A percentile compares a stretch with the other conserved stretches of the same genome.
These are phyloP conservation scores for Collybia nuda DNA, from an alignment of 768 basidiomycete genomes.

Conservation along the genomic window DNA sequence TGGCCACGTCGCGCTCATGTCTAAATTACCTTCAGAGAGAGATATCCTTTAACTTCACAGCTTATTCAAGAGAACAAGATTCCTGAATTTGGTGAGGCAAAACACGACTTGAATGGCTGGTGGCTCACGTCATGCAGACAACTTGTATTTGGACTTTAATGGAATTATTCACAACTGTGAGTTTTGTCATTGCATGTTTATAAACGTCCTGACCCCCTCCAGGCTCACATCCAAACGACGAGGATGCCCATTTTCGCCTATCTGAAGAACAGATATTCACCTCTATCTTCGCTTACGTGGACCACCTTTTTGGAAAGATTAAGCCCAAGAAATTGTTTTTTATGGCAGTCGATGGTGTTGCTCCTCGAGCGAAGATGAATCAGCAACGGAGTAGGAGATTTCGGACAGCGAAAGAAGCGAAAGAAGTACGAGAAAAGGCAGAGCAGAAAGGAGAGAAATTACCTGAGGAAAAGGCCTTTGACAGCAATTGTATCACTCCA, in stretches of 20 bases:
- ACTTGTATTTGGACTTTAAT: constrained; percentile 93
- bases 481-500: constrained; percentile 98
- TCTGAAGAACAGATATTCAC: constrained; percentile 98
- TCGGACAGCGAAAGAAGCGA: constrained; percentile 90
- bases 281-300: constrained; percentile 95
- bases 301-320: constrained; percentile 94
- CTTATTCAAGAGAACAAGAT: constrained; percentile 98
- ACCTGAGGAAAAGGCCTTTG: constrained; percentile 94
- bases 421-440: constrained; percentile 85
- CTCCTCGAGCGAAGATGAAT: constrained; percentile 98
- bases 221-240: constrained; percentile 96
- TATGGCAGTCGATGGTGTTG: constrained; percentile 98
- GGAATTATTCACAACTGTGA: constrained; percentile 85
- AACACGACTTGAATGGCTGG: constrained; percentile 3
- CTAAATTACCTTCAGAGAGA: constrained; percentile 57
- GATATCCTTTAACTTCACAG: constrained; percentile 97
- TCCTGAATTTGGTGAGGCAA: constrained; percentile 84
- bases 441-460: constrained; percentile 86
- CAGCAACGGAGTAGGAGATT: constrained; percentile 95
- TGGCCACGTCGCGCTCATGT: constrained; percentile 5
- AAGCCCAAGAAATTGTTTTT: constrained; percentile 98
- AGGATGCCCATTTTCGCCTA: constrained; percentile 92
- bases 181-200: constrained; percentile 12
- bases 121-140: constrained; percentile 49
- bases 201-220: constrained; percentile 21